A percentile compares a stretch with the other conserved stretches of the same genome.
Evolutionary conservation across 345 rosid species (phyloP).

Genomic region (Eucalyptus coolabah): DNA sequence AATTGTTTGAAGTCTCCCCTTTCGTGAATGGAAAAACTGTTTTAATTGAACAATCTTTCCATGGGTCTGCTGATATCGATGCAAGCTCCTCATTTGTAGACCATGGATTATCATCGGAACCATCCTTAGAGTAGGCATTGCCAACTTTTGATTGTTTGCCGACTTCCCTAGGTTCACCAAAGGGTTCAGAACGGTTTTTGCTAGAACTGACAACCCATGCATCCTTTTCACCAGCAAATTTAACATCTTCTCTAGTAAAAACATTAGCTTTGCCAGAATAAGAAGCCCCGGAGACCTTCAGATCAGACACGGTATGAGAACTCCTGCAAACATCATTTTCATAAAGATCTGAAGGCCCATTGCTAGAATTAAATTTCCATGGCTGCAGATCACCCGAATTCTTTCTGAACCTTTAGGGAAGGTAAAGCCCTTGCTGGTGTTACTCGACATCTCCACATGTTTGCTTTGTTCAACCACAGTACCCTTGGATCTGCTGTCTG

Average conservation of each 20-base stretch:
- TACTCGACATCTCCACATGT: slow-evolving; percentile 16
- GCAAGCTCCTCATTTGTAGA: slow-evolving; percentile 30
- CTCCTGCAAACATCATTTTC: slow-evolving; percentile 19
- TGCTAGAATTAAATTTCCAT: slow-evolving; percentile 39
- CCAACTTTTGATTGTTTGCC: slow-evolving; percentile 23
- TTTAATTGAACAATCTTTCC: slow-evolving; percentile 74
- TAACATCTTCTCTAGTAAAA: slow-evolving; percentile 46
- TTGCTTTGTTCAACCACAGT: slow-evolving; percentile 33
- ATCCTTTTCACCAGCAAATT: slow-evolving; percentile 40
- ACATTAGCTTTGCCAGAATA: slow-evolving; percentile 26
- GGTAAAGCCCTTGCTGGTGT: slow-evolving; percentile 32
- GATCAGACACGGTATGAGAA: slow-evolving; percentile 12
- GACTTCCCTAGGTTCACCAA: slow-evolving; percentile 27
- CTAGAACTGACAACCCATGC: slow-evolving; percentile 44
- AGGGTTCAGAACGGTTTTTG: slow-evolving; percentile 26
- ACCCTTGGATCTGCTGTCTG: slow-evolving; percentile 49
- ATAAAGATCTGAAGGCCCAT: slow-evolving; percentile 25
- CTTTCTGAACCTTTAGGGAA: slow-evolving; percentile 42
- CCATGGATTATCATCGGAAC: slow-evolving; percentile 27
- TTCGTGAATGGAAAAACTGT: slow-evolving; percentile 57
- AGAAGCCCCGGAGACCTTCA: slow-evolving; percentile 11
- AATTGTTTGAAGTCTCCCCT: slow-evolving; percentile 40
- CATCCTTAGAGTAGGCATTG: slow-evolving; percentile 15
- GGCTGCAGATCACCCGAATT: slow-evolving; percentile 34
- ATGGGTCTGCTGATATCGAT: slow-evolving; percentile 31